Base-by-base conservation (phyloP, 352 stramenopile species). In the Globisporangium mamillatum region DNA sequence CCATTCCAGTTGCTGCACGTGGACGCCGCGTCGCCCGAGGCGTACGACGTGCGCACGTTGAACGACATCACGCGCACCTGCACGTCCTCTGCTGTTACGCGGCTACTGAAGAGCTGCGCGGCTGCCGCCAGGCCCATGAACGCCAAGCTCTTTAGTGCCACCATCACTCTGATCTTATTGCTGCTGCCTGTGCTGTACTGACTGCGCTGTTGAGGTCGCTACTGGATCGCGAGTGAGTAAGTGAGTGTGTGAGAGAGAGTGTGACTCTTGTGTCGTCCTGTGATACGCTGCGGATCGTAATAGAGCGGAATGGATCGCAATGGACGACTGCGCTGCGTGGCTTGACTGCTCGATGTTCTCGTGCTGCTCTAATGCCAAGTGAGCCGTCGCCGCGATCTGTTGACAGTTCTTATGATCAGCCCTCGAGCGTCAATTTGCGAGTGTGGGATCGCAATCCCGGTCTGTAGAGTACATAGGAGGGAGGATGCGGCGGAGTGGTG, bases 11-110 rank as follows among this genome's bases (percentile, higher is more conserved):
- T 84, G 67, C 77, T 81, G 65, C 85, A 93, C 1, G 67, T 75
- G 9, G 72, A 71, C 0, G 25, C 67, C 0, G 69, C 46, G 63
- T 93, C 82, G 16, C 59, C 76, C 5, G 70, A 74, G 0, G 86
- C 86, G 18, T 80, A 61, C 32, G 83, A 92, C 10, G 84, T 94
- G 70, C 84, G 86, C 29, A 94, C 73, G 69, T 94, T 94, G 74
- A 94, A 94, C 60, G 81, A 87, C 84, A 92, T 82, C 25, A 86
- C 70, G 63, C 83, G 81, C 58, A 89, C 78, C 24, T 79, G 22
- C 41, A 90, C 74, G 3, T n/a, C 20, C 24, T 85, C 67, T 9
- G 74, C 73, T 29, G 62, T 60, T n/a, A 56, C 75, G 34, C 7
- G 44, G 32, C 32, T 38, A 16, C 44, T 32, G 25, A 66, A 50